A percentile compares a stretch with the other conserved stretches of the same genome.
Conservation (phyloP, 306 rosid genomes). For the Hippophae gyantsensis region DNA sequence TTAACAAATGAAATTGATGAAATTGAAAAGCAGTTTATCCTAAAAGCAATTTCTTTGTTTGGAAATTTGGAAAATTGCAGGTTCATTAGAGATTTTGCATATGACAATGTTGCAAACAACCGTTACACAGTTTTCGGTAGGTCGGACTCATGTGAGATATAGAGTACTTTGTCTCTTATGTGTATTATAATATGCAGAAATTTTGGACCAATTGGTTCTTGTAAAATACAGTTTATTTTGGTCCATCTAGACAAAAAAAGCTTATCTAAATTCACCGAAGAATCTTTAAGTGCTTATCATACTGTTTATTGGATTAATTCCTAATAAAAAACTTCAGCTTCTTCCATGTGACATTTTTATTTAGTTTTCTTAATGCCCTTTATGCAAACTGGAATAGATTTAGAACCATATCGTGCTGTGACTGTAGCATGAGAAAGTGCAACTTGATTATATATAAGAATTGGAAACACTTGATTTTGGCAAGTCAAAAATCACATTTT, state of each 20-base stretch:
- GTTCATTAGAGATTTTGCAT: constrained; percentile 57
- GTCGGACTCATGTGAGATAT: constrained; percentile 77
- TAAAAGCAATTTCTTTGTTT: neutral
- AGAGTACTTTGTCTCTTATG: constrained; percentile 12
- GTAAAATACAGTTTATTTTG: neutral
- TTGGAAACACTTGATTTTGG: no score
- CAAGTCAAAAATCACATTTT: no score
- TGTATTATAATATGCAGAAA: constrained; percentile 1
- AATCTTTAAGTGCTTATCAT: neutral
- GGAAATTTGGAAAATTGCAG: constrained; percentile 36
- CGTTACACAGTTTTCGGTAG: constrained; percentile 81
- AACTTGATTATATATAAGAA: no score
- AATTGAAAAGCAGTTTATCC: constrained; percentile 10
- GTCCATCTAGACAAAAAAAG: constrained; percentile 5
- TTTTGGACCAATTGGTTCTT: constrained; percentile 6
- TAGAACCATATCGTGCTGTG: no score
- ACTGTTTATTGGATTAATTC: constrained; percentile 1
- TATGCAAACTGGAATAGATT: no score
- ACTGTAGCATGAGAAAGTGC: no score
- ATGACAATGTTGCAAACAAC: constrained; percentile 87
- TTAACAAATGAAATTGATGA: neutral
- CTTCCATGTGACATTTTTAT: no score
- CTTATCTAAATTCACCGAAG: constrained; percentile 15
- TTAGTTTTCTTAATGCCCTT: no score
- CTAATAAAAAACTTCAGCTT: neutral